Evolutionary conservation across 2,329 filamentous ascomycete genomes (phyloP), one percentile per base, ranked within the genome.

Genomic region (Sporothrix pallida): DNA sequence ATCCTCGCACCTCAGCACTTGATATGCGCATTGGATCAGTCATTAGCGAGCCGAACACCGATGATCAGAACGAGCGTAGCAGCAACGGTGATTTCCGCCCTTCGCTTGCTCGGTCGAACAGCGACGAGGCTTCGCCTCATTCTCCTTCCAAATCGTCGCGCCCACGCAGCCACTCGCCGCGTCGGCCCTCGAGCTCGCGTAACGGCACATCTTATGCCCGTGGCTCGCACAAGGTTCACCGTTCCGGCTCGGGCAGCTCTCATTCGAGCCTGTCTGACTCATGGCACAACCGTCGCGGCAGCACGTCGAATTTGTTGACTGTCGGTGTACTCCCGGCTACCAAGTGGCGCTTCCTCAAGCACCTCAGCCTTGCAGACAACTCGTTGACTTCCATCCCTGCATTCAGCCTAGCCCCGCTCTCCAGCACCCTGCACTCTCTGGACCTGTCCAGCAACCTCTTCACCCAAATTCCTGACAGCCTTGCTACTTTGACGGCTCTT

Each of bases 291-390:
- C 79, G 91, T 83, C 82, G 91, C 83, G 90, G 91, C 65, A 97
- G 94, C 82, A 90, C 92, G 17, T 92, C 92, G 1, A 97, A 96
- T 78, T 86, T 97, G 0, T 84, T 95, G 69, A 86, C 88, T 15
- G 86, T 91, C 80, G 91, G 91, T 54, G 87, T 91, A 74, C 86
- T 98, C 17, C 94, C 95, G 58, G 84, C 93, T 0, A 93, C 92
- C 0, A 98, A 98, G 82, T 99, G 96, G 96, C 91, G 95, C 73
- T 97, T 98, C 82, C 83, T 99, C 79, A 92, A 93, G 80, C 95
- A 98, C 83, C 87, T 99, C 58, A 96, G 95, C 80, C 85, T 99
- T 71, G 91, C 95, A 6, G 96, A 98, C 80, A 99, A 98, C 82
- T 91, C 92, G 9, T 86, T 99, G 76, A 97, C 94, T 8, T 90